These are phyloP conservation scores for Ilyonectria sp. DNA, from an alignment of 2,329 filamentous ascomycete genomes.

Conservation along the genomic window DNA sequence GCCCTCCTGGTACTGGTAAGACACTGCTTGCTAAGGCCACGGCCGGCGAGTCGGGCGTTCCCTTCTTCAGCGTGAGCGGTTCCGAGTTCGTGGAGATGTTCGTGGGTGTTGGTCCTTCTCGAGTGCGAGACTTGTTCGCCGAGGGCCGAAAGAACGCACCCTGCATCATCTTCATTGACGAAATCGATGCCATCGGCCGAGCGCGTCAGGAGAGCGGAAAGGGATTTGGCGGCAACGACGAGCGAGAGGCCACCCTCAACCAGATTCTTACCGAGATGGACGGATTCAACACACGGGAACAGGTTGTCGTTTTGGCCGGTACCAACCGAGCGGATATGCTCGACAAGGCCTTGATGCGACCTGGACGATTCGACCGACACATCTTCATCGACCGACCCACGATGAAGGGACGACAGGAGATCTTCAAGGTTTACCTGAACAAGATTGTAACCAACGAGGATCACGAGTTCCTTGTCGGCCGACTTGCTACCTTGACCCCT, in stretches of 20 bases:
- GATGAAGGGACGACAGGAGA: slow-evolving; percentile 96
- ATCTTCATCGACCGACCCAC: slow-evolving; percentile 96
- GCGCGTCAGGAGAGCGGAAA: slow-evolving; percentile 83
- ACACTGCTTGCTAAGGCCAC: slow-evolving; percentile 97
- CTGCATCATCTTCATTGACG: slow-evolving; percentile 99
- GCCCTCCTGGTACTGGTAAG: slow-evolving; percentile 99
- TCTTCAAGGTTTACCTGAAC: slow-evolving; percentile 93
- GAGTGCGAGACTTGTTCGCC: slow-evolving; percentile 94
- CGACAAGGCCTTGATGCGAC: slow-evolving; percentile 95
- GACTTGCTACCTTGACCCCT: slow-evolving; percentile 91
- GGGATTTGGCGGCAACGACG: slow-evolving; percentile 90
- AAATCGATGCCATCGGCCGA: slow-evolving; percentile 98
- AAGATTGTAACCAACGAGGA: slow-evolving; percentile 97
- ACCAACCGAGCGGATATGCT: slow-evolving; percentile 96
- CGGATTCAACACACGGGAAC: slow-evolving; percentile 96
- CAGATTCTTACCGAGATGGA: slow-evolving; percentile 99
- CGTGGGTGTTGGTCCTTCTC: slow-evolving; percentile 95
- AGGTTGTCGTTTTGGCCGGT: slow-evolving; percentile 96
- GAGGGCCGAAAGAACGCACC: slow-evolving; percentile 96
- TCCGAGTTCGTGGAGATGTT: slow-evolving; percentile 99
- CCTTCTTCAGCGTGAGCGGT: slow-evolving; percentile 98
- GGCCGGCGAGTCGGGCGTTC: slow-evolving; percentile 95
- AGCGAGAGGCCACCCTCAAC: slow-evolving; percentile 96
- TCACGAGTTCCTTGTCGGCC: slow-evolving; percentile 87
- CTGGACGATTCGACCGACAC: slow-evolving; percentile 96